phyloP scores from a whole-genome alignment of 441 rosid species.

The Hura crepitans region DNA sequence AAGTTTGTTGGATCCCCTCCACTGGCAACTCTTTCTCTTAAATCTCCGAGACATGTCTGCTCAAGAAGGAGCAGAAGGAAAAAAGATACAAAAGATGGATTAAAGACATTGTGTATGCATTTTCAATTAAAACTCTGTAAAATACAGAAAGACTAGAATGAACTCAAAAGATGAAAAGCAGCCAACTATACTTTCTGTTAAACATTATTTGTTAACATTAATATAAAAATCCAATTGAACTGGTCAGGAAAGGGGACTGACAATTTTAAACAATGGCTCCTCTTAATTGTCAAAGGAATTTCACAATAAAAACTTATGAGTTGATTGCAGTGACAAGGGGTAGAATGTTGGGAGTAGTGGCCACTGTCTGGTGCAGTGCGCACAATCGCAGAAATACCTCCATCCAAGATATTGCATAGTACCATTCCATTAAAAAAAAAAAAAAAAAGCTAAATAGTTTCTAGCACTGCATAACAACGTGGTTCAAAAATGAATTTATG shows the following conservation, averaged over 20 bases:
- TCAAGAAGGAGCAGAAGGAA: slow-evolving; percentile 14
- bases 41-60: slow-evolving; percentile 64
- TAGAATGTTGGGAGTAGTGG: not conserved
- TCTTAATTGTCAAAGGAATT: not conserved
- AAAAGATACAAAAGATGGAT: not conserved
- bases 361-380: not conserved
- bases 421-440: not conserved
- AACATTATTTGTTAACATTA: not conserved
- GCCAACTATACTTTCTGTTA: not conserved
- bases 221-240: not conserved
- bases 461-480: no score
- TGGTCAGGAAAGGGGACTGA: not conserved
- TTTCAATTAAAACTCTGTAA: not conserved
- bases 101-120: not conserved
- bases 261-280: not conserved
- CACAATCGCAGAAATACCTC: no score
- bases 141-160: not conserved
- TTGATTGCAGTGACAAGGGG: not conserved
- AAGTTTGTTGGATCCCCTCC: slow-evolving; percentile 82
- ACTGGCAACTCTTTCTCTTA: slow-evolving; percentile 76
- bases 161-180: not conserved
- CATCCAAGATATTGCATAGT: no score
- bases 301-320: not conserved
- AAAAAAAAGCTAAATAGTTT: not conserved
- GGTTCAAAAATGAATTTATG: not conserved